Conservation (phyloP, 169 alveolate genomes). For the Plasmodium adleri region DNA sequence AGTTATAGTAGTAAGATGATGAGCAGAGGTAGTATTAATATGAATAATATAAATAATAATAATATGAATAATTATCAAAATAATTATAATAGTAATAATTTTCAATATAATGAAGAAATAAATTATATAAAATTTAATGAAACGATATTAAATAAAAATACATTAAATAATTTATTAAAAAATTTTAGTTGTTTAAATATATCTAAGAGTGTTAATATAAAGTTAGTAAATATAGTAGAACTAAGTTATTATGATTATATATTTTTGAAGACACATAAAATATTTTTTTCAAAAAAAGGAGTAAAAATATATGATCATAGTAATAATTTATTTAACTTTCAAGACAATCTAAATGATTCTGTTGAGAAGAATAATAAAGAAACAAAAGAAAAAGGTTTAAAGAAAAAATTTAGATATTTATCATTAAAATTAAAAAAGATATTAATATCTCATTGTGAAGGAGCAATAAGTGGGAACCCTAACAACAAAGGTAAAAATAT, state of each 20-base stretch:
- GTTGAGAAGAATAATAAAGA: not conserved
- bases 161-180: constrained; percentile 15
- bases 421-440: too few relatives aligned
- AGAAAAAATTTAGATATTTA: too few relatives aligned
- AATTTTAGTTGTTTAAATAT: constrained; percentile 34
- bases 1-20: not conserved
- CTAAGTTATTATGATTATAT: constrained; percentile 58
- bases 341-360: not conserved
- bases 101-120: not conserved
- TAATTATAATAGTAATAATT: not conserved
- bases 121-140: constrained; percentile 9
- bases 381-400: not conserved
- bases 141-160: constrained; percentile 34
- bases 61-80: not conserved
- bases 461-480: too few relatives aligned
- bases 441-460: too few relatives aligned
- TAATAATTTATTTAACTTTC: constrained; percentile 15
- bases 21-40: not conserved
- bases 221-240: constrained; percentile 20
- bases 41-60: not conserved
- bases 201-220: constrained; percentile 7
- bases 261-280: constrained; percentile 41
- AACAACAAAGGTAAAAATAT: too few relatives aligned
- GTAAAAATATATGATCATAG: constrained; percentile 45
- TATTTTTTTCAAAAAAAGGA: constrained; percentile 49